These are phyloP conservation scores for Erucastrum elatum DNA, from an alignment of 345 rosid genomes.

Conservation along the genomic window DNA sequence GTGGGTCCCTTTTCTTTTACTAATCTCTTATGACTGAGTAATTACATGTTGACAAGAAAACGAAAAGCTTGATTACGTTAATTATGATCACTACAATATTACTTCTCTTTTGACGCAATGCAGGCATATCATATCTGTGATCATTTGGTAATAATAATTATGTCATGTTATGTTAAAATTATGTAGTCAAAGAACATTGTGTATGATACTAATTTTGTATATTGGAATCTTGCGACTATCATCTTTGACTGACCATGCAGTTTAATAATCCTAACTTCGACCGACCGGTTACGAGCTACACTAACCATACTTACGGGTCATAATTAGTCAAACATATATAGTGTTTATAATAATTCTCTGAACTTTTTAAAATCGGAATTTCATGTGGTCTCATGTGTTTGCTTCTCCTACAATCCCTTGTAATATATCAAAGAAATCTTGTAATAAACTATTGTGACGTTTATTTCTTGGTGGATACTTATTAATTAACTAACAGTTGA, in stretches of 20 bases:
- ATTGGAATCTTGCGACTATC: background rate
- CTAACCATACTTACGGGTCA: conserved; percentile 25
- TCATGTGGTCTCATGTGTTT: conserved; percentile 39
- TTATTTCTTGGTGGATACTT: conserved; percentile 20
- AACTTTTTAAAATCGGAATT: background rate
- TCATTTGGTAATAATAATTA: background rate
- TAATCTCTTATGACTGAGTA: background rate
- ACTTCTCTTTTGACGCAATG: background rate
- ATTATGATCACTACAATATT: background rate
- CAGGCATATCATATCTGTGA: background rate
- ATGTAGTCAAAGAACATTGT: background rate
- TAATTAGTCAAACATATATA: background rate
- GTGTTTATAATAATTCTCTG: background rate
- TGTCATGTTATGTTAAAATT: background rate
- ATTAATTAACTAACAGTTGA: conserved; percentile 19
- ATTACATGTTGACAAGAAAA: background rate
- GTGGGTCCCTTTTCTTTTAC: background rate
- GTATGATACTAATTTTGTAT: background rate
- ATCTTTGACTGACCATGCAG: conserved; percentile 9
- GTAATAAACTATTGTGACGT: background rate
- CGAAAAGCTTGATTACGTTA: background rate
- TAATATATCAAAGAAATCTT: background rate
- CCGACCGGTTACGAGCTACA: conserved; percentile 23
- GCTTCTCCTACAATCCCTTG: conserved; percentile 12
- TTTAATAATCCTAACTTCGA: conserved; percentile 14